phyloP scores from a whole-genome alignment of 169 alveolate genomes.

The Eimeria mitis region DNA sequence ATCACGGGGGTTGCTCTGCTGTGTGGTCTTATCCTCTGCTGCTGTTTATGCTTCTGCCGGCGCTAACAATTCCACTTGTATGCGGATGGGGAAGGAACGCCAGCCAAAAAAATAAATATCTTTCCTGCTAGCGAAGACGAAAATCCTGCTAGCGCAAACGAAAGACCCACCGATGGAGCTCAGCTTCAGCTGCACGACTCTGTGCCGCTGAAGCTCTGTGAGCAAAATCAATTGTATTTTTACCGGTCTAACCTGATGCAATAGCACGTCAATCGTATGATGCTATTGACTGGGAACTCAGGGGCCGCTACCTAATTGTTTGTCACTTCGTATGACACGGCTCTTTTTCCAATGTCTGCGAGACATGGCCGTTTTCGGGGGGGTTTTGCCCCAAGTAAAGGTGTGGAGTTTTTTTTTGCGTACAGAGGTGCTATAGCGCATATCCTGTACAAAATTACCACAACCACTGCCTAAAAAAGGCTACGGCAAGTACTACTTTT shows the following conservation, averaged over 20 bases:
- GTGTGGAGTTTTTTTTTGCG: not conserved
- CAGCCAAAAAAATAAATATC: not conserved
- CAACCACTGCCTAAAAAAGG: not conserved
- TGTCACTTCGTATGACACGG: not conserved
- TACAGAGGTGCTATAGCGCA: not conserved
- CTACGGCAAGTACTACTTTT: not conserved
- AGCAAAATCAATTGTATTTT: not conserved
- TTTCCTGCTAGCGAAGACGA: not conserved
- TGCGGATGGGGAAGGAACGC: not conserved
- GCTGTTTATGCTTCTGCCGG: constrained; percentile 38
- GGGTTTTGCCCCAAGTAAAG: not conserved
- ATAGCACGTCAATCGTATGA: not conserved
- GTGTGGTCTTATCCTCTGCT: constrained; percentile 25
- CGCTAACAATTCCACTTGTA: not conserved
- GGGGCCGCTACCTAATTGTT: not conserved
- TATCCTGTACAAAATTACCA: not conserved
- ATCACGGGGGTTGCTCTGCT: constrained; percentile 11
- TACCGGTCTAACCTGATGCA: not conserved
- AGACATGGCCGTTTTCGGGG: not conserved
- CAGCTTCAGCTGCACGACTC: not conserved
- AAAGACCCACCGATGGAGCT: not conserved
- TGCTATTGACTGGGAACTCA: not conserved
- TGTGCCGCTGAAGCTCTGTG: not conserved
- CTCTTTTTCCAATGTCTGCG: not conserved
- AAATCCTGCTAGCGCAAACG: constrained; percentile 2